Evolutionary conservation across 2,329 filamentous ascomycete species (phyloP).

Genomic region (Xylariaceae sp.): DNA sequence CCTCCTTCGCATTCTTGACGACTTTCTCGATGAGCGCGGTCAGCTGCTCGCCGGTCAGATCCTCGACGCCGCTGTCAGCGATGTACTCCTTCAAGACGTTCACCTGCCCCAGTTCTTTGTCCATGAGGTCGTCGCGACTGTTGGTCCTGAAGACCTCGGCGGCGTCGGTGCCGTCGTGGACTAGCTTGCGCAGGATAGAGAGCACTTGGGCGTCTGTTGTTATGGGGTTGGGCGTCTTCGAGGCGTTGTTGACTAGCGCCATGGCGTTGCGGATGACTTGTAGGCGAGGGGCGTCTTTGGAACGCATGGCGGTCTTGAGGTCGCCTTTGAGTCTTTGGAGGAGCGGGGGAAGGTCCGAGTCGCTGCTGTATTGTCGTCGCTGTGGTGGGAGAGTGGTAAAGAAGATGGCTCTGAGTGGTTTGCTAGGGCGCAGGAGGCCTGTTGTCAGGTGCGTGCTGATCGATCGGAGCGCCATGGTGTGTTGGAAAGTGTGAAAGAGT

Average conservation of each 20-base stretch:
- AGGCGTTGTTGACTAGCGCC: slow-evolving; percentile 68
- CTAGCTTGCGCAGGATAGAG: slow-evolving; percentile 61
- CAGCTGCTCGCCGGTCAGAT: slow-evolving; percentile 56
- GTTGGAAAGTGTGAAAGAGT: too few species aligned
- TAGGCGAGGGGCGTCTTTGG: slow-evolving; percentile 61
- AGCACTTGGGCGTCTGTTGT: slow-evolving; percentile 67
- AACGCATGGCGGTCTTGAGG: slow-evolving; percentile 62
- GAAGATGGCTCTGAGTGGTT: slow-evolving; percentile 2
- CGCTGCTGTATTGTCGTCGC: slow-evolving; percentile 24
- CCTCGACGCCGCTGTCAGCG: slow-evolving; percentile 54
- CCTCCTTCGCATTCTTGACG: slow-evolving; percentile 48
- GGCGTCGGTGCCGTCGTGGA: slow-evolving; percentile 54
- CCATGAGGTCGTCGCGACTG: slow-evolving; percentile 63
- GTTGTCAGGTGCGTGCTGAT: slow-evolving; percentile 17
- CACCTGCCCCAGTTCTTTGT: slow-evolving; percentile 66
- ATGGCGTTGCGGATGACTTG: slow-evolving; percentile 66
- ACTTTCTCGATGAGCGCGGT: slow-evolving; percentile 47
- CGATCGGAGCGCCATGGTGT: not conserved
- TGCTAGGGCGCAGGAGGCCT: slow-evolving; percentile 19
- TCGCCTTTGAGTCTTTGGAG: slow-evolving; percentile 55
- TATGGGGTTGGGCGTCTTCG: slow-evolving; percentile 68
- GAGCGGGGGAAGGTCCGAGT: too few species aligned
- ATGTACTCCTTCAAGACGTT: slow-evolving; percentile 63
- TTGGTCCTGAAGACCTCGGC: slow-evolving; percentile 60
- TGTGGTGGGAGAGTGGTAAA: slow-evolving; percentile 16